These are phyloP conservation scores for Neurospora sp. DNA, from an alignment of 495 filamentous ascomycete genomes.

Conservation along the genomic window DNA sequence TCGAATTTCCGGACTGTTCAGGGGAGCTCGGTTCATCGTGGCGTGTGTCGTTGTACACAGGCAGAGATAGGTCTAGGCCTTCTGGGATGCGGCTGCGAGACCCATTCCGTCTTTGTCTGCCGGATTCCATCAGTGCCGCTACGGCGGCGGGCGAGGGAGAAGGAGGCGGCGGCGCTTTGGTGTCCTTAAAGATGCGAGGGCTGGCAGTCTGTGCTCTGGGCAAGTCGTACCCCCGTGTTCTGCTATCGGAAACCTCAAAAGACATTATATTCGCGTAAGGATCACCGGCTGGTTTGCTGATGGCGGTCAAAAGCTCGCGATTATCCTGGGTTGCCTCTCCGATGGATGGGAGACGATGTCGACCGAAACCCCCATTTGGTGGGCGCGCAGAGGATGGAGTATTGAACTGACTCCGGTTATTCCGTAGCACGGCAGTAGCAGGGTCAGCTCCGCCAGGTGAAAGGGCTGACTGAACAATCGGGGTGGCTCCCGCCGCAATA, in stretches of 20 bases:
- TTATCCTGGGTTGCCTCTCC: conserved; percentile 54
- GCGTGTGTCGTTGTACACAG: conserved; percentile 44
- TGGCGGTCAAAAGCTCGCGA: conserved; percentile 22
- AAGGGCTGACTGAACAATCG: conserved; percentile 84
- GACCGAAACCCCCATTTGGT: conserved; percentile 49
- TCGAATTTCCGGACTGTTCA: conserved; percentile 36
- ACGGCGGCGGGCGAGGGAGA: conserved; percentile 39
- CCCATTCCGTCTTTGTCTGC: conserved; percentile 49
- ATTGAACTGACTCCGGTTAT: conserved; percentile 43
- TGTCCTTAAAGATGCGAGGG: conserved; percentile 37
- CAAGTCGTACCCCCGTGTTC: conserved; percentile 13
- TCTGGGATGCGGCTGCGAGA: conserved; percentile 75
- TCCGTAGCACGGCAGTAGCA: conserved; percentile 56
- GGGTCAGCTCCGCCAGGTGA: conserved; percentile 58
- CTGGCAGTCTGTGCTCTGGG: conserved; percentile 37
- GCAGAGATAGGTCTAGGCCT: conserved; percentile 64
- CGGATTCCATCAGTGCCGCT: conserved; percentile 39
- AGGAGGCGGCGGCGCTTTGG: conserved; percentile 34
- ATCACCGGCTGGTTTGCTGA: conserved; percentile 8
- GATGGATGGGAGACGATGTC: conserved; percentile 71
- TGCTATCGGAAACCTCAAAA: conserved; percentile 3
- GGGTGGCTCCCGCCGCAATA: conserved; percentile 69
- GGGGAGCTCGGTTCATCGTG: conserved; percentile 42
- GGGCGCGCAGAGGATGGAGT: conserved; percentile 67
- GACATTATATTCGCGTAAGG: conserved; percentile 13